Evolutionary conservation across 2,329 filamentous ascomycete genomes (phyloP), one percentile per base, ranked within the genome.

Genomic region (Ophiocordyceps camponoti-floridani): DNA sequence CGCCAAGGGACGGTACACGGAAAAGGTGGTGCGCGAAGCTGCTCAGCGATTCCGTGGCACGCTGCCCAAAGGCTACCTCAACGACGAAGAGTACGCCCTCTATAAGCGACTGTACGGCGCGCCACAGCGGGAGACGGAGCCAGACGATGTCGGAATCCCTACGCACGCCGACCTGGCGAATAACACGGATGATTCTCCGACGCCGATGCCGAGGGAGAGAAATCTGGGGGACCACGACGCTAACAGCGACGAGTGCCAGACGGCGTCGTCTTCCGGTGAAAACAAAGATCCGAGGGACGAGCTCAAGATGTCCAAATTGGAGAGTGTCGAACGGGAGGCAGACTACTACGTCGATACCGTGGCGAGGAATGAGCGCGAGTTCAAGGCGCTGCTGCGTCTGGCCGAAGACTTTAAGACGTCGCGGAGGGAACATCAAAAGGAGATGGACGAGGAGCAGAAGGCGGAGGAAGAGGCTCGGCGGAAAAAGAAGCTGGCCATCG

Each of bases 61-160:
- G 0, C 62, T 95, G 23, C 88, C 88, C 0, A 73, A 77, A 30
- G 78, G 72, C 31, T 76, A 84, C 52, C 61, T 95, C 44, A 77
- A 69, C 31, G 68, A 71, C 1, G 73, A 82, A 44, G 87, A 94
- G 58, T 79, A 82, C 54, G 66, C 65, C 42, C 64, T 94, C 1
- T 94, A 94, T 60, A 77, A 82, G 56, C 72, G 86, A 50, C 64
- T 94, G 14, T 95, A 91, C 58, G 89, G 88, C 1, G 69, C 79
- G 31, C 85, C 87, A 2, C 58, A 84, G 48, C 70, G 78, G 40
- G 69, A 73, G 44, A 80, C 75, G 2, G 60, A 55, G 8, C 69
- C 73, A 1, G 77, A 79, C 46, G 75, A 82, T 58, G 68, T 77
- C 4, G 76, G 62, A 26, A 70, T 65, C 48, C 62, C 66, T 48